Percentiles rank a stretch among this genome's conserved stretches.
These are phyloP conservation scores for Umbelopsis sp. DNA, from an alignment of 192 early-diverging fungal species.

Conservation along the genomic window DNA sequence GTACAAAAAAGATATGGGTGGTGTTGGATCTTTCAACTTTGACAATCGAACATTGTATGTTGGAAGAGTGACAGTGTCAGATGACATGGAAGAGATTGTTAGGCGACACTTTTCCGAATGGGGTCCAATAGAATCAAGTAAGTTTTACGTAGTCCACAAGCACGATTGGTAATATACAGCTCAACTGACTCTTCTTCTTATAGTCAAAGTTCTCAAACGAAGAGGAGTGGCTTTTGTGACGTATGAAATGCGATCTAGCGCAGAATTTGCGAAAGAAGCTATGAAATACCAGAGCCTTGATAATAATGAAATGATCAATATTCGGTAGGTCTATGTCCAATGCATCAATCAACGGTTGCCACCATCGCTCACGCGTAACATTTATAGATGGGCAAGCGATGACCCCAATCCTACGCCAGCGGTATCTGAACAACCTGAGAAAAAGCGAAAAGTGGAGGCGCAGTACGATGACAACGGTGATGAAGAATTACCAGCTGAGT, in stretches of 20 bases:
- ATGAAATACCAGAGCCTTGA: constrained; percentile 84
- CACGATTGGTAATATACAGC: neutral
- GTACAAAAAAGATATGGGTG: constrained; percentile 58
- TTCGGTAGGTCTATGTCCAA: constrained; percentile 28
- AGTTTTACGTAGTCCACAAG: constrained; percentile 5
- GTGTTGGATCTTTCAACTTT: constrained; percentile 80
- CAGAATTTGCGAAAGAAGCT: constrained; percentile 91
- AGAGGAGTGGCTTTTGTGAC: constrained; percentile 86
- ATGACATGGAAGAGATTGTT: constrained; percentile 53
- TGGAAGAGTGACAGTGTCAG: constrained; percentile 51
- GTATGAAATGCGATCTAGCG: constrained; percentile 67
- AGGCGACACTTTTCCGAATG: constrained; percentile 71
- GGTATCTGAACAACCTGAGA: constrained; percentile 22
- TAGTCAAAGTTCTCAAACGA: constrained; percentile 68
- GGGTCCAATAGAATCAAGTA: constrained; percentile 79
- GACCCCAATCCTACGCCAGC: constrained; percentile 68
- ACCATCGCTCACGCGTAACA: neutral
- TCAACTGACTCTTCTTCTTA: constrained; percentile 14
- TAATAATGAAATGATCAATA: constrained; percentile 66
- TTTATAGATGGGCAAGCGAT: constrained; percentile 83
- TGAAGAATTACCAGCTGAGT: constrained; percentile 56
- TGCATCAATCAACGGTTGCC: constrained; percentile 7
- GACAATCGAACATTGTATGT: constrained; percentile 80
- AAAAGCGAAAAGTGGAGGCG: constrained; percentile 55
- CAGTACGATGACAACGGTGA: constrained; percentile 61